Base-by-base conservation (phyloP, 495 filamentous ascomycete species). In the Penicillium diatomitis region DNA sequence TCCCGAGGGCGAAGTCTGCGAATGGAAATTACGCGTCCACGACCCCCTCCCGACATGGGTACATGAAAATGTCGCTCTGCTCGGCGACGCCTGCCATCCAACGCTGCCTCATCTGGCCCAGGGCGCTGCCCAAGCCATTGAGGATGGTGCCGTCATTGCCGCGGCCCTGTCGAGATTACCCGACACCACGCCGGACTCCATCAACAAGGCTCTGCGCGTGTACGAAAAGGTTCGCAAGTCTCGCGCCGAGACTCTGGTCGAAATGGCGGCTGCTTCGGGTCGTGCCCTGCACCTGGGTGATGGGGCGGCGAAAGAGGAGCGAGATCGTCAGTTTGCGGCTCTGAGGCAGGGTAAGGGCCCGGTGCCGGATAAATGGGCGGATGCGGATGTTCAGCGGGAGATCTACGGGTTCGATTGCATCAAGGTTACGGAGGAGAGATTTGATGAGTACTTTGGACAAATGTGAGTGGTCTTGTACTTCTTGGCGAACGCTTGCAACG, bases 101-200 rank as follows among this genome's bases (percentile, higher is more conserved):
- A 90, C 85, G 30, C 76, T 90, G 30, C 86, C 86, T 30, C 85
- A 89, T 63, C 67, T 87, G 9, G 79, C 77, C 32, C 87, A 90
- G 71, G 86, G 86, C n/a, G 86, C 85, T 30, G 87, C 86, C n/a
- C 85, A 88, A 72, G 86, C 85, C 30, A 85, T 90, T 46, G 87
- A 92, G 68, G 85, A 90, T 58, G 84, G 79, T 10, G 84, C 80
- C 27, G 85, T 87, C 27, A 63, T 90, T 6, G 82, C 77, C n/a
- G 78, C 81, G 33, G 78, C 79, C 32, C 76, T 91, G 6, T 65
- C 73, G 40, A 60, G 66, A 39, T 65, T 85, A 4, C 78, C 81
- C 3, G 70, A 74, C 45, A 63, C 70, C 4, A 68, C 67, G 4
- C 69, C 80, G 1, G 73, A 75, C 34, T 70, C 74, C 5, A 73